Conservation (phyloP, 805 yeast species). For the Metschnikowia shivogae region DNA sequence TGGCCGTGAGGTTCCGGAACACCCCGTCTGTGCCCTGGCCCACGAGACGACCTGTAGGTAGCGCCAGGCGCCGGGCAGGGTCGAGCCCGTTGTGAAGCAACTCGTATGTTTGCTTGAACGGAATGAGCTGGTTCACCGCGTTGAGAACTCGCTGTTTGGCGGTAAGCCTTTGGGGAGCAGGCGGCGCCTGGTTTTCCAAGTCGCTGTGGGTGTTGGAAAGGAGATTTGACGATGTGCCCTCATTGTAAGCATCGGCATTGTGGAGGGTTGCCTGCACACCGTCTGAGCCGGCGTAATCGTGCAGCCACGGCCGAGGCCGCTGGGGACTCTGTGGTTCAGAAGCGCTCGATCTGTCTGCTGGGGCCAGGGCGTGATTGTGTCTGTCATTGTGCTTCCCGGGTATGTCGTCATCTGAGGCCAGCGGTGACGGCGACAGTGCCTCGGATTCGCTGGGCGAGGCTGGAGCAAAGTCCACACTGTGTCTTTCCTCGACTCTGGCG, state of each 20-base stretch:
- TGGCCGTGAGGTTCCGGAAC: slow-evolving; percentile 85
- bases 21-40: slow-evolving; percentile 77
- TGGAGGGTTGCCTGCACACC: too few species aligned
- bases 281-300: too few species aligned
- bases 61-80: slow-evolving; percentile 42
- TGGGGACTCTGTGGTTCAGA: too few species aligned
- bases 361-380: not conserved
- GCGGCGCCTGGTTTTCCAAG: slow-evolving; percentile 27
- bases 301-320: too few species aligned
- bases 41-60: slow-evolving; percentile 40
- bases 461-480: not conserved
- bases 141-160: slow-evolving; percentile 29
- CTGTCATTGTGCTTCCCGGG: not conserved
- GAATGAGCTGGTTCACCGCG: slow-evolving; percentile 32
- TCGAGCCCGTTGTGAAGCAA: slow-evolving; percentile 38
- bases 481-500: not conserved
- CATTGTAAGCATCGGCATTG: slow-evolving; percentile 12
- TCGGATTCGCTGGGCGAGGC: too few species aligned
- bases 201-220: slow-evolving; percentile 13
- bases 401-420: not conserved
- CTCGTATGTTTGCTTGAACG: slow-evolving; percentile 41
- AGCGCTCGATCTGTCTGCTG: too few species aligned
- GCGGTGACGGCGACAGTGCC: too few species aligned
- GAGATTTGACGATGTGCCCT: slow-evolving; percentile 17
- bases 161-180: slow-evolving; percentile 19